Evolutionary conservation across 2,329 filamentous ascomycete genomes (phyloP), one percentile per base, ranked within the genome.

Genomic region (Aspergillus sp.): DNA sequence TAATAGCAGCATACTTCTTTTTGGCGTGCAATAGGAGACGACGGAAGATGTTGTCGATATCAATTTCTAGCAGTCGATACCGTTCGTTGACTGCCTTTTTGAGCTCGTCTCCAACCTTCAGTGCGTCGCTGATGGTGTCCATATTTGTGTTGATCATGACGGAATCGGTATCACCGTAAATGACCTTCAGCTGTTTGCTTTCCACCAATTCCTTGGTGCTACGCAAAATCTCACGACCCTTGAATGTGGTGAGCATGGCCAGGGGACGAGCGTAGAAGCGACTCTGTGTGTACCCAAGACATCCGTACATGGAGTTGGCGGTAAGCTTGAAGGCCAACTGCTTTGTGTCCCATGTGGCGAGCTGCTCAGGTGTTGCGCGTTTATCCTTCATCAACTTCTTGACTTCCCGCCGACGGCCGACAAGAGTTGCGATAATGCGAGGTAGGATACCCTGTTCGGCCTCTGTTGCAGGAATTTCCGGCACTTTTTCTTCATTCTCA

Each of bases 71-170:
- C 51, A 97, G 83, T 68, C 83, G 89, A 75, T 99, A 99, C 61
- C 89, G 87, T 66, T 96, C 91, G 71, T 99, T 99, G 77, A 99
- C 95, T 22, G 91, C 86, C 67, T 87, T 89, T 78, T 97, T 98
- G 82, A 99, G 98, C 62, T 98, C 91, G 45, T 91, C 88, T 57
- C 95, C 96, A 51, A 99, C 89, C 70, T 90, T 93, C 67, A 97
- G 80, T 2, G 95, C 95, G 68, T 96, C 92, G 33, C 90, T 86
- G 30, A 98, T 89, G 64, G 90, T 96, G 75, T 97, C 91, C 55
- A 95, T 92, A 70, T 98, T 98, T 62, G 95, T 96, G 71, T 99
- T 99, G 80, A 99, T 98, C 95, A 99, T 99, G 77, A 99, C 95
- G 8, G 95, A 99, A 76, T 99, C 95, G 12, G 95, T 99, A 77